Evolutionary conservation across 2,329 filamentous ascomycete species (phyloP).

Genomic region (Penicillium sp.): DNA sequence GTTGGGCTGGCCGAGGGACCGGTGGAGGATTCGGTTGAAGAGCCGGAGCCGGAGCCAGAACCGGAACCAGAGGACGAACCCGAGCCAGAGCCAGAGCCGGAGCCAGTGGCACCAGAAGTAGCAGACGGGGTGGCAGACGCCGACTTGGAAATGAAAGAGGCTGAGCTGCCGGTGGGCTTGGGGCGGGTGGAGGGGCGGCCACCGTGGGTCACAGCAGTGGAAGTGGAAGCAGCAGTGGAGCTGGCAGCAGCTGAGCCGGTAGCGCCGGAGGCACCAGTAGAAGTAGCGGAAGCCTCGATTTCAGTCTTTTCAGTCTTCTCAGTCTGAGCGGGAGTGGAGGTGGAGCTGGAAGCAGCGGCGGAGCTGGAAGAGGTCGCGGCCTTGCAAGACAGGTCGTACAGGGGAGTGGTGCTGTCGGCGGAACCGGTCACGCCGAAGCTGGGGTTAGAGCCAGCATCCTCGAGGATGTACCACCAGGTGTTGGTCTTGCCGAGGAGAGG

Average conservation of each 20-base stretch:
- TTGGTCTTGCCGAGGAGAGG: constrained; percentile 44
- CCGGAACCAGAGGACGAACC: constrained; percentile 13
- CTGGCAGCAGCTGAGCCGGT: constrained; percentile 1
- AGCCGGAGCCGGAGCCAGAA: constrained; percentile 7
- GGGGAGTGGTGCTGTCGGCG: constrained; percentile 35
- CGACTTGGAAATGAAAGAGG: neutral
- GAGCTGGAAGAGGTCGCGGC: constrained; percentile 23
- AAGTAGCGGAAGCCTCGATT: no score
- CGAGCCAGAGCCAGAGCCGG: neutral
- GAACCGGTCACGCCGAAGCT: constrained; percentile 41
- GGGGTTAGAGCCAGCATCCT: constrained; percentile 36
- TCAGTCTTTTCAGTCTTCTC: no score
- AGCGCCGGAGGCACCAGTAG: constrained; percentile 13
- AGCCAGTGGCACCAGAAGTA: constrained; percentile 4
- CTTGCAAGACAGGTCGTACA: constrained; percentile 38
- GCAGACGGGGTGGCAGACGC: neutral
- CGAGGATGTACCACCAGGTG: constrained; percentile 46
- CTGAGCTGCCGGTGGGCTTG: constrained; percentile 9
- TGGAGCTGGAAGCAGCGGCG: constrained; percentile 20
- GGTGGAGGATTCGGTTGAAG: constrained; percentile 10
- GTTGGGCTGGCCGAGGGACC: constrained; percentile 14
- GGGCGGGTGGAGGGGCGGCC: constrained; percentile 10
- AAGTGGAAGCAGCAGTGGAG: constrained; percentile 4
- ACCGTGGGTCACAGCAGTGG: neutral
- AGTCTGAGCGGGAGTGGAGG: constrained; percentile 9